phyloP scores from a whole-genome alignment of 805 yeast species.

The Candida coquimbonensis region DNA sequence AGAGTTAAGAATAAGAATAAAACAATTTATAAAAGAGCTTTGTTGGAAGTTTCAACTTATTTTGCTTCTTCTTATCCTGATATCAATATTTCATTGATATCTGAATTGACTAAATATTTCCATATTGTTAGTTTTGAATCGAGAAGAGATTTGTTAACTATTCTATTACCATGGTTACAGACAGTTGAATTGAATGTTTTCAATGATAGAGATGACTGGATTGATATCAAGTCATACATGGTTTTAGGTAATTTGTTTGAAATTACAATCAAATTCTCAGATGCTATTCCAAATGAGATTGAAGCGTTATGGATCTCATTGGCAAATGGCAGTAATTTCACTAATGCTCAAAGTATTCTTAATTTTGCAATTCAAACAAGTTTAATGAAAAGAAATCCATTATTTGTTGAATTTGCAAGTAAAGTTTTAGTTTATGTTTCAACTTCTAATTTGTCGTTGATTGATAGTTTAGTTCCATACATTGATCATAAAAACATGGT shows the following conservation, averaged over 20 bases:
- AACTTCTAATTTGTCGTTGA: conserved; percentile 40
- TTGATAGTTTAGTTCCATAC: conserved; percentile 60
- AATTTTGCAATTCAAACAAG: conserved; percentile 65
- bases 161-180: conserved; percentile 90
- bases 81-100: conserved; percentile 53
- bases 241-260: conserved; percentile 76
- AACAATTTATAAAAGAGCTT: conserved; percentile 81
- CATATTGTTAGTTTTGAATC: conserved; percentile 50
- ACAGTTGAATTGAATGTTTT: conserved; percentile 54
- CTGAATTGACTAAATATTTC: conserved; percentile 66
- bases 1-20: conserved; percentile 68
- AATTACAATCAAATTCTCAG: conserved; percentile 72
- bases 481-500: conserved; percentile 85
- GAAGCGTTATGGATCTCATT: conserved; percentile 94
- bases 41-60: conserved; percentile 69
- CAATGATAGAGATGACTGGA: conserved; percentile 27
- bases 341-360: conserved; percentile 66
- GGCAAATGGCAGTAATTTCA: conserved; percentile 63
- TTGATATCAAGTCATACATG: conserved; percentile 47
- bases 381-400: conserved; percentile 59
- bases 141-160: conserved; percentile 72
- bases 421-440: conserved; percentile 79
- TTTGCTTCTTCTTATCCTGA: conserved; percentile 59
- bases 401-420: conserved; percentile 70
- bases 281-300: conserved; percentile 73